These are phyloP conservation scores for Ophiostoma montium DNA, from an alignment of 2,329 filamentous ascomycete genomes.

Conservation along the genomic window DNA sequence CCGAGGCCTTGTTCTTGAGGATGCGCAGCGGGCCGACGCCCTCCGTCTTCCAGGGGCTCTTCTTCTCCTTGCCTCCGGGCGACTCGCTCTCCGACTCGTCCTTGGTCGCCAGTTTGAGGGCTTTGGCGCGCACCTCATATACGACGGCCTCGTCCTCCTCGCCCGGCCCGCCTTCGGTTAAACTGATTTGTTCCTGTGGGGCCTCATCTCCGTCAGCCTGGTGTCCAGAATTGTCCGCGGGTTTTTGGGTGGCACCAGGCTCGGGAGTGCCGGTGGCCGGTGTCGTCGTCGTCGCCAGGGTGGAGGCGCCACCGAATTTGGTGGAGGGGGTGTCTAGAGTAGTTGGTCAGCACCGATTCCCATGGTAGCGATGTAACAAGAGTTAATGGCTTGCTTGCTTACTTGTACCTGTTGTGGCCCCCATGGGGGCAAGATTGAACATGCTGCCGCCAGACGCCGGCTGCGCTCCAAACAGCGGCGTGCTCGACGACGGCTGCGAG, in stretches of 20 bases:
- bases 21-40: slow-evolving; percentile 60
- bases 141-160: slow-evolving; percentile 60
- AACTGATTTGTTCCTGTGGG: slow-evolving; percentile 54
- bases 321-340: slow-evolving; percentile 38
- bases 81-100: slow-evolving; percentile 31
- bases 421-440: slow-evolving; percentile 22
- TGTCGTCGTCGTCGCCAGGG: slow-evolving; percentile 45
- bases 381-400: slow-evolving; percentile 16
- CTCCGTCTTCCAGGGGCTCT: slow-evolving; percentile 51
- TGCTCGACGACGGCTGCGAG: slow-evolving; percentile 18
- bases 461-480: slow-evolving; percentile 17
- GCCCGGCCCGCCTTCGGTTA: slow-evolving; percentile 50
- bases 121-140: slow-evolving; percentile 58
- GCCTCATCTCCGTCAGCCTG: slow-evolving; percentile 41
- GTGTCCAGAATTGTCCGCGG: slow-evolving; percentile 25
- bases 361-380: not conserved
- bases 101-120: slow-evolving; percentile 42
- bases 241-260: slow-evolving; percentile 33
- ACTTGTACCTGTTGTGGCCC: slow-evolving; percentile 28
- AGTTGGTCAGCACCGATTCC: not conserved
- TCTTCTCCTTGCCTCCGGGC: slow-evolving; percentile 27
- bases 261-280: slow-evolving; percentile 45
- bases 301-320: slow-evolving; percentile 41
- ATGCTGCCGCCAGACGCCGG: slow-evolving; percentile 16
- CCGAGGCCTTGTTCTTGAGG: slow-evolving; percentile 58